Evolutionary conservation across 306 rosid genomes (phyloP), one percentile per base, ranked within the genome.

Genomic region (Prunus kanzakura): DNA sequence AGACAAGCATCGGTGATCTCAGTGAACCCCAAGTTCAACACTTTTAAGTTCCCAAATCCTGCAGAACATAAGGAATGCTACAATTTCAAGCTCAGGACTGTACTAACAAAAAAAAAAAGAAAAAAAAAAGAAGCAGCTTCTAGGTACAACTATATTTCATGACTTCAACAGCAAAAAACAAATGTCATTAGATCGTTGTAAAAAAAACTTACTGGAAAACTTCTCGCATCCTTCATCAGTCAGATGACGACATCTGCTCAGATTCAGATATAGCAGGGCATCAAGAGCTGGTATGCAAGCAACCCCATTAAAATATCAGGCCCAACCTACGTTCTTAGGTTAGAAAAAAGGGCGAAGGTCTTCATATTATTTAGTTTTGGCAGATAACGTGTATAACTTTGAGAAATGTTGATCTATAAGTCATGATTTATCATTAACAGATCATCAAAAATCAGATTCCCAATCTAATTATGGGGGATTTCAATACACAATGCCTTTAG

Each of bases 1-100:
- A 95, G 88, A 84, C 96, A 95, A 20, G 87, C 66, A 80, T 95
- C 87, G 57, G 92, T 72, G 49, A 95, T 79, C 61, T 82, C 89
- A 76, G 82, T 92, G 82, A 92, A 90, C 56, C 91, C 97, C 90
- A 95, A 81, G 88, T 92, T 90, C 52, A 95, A 73, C 43, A 90
- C 89, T 78, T 90, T 88, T 81, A 95, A 83, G 74, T 87, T 93
- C 64, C 78, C 81, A 69, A 95, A 81, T 73, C 93, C 98, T 95
- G 89, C 84, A 85, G 58, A 56, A 78, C 63, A 71, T 38, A 60
- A 64, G 32, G 38, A 50, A 61, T 58, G 52, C 67, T 45, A 69
- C 32, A 45, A 74, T 69, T 63, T 62, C 18, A 67, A 72, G 45
- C 72, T 72, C 30, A 51, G 14, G 38, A 13, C 20, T 30, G 50